Evolutionary conservation across 176 grass and related monocot genomes (phyloP).

Genomic region (Coix lacrymajobi): DNA sequence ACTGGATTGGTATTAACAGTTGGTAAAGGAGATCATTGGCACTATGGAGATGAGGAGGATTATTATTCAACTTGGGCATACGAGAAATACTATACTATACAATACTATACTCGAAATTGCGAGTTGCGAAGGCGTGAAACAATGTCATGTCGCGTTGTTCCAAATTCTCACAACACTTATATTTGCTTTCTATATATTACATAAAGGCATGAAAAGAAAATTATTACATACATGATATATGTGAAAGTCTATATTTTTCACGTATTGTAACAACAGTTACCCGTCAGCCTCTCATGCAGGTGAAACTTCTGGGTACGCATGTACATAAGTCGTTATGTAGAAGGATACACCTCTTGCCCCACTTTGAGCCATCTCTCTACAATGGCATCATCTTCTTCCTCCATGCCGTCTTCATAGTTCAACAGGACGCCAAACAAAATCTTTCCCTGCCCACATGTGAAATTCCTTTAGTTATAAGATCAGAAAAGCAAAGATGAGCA

Average conservation of each 20-base stretch:
- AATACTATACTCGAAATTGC: no score
- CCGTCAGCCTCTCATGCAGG: neutral
- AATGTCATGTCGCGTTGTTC: no score
- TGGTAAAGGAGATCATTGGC: no score
- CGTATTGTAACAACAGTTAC: neutral
- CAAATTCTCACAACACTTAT: no score
- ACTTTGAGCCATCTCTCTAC: slow-evolving; percentile 70
- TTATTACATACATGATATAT: neutral
- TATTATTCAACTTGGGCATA: no score
- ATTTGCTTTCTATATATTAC: no score
- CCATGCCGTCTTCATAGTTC: slow-evolving; percentile 53
- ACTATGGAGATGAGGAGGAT: no score
- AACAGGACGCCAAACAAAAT: slow-evolving; percentile 84
- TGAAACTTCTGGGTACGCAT: neutral
- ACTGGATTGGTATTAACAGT: no score
- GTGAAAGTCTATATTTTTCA: neutral
- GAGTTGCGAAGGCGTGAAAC: no score
- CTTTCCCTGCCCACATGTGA: slow-evolving; percentile 49
- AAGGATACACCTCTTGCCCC: slow-evolving; percentile 65
- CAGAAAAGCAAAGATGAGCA: neutral
- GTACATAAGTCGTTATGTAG: slow-evolving; percentile 17
- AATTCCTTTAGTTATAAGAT: neutral
- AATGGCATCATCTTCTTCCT: slow-evolving; percentile 26
- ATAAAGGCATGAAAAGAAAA: neutral
- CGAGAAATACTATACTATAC: no score